These are phyloP conservation scores for Gremmenia infestans DNA, from an alignment of 2,329 filamentous ascomycete genomes.

Conservation along the genomic window DNA sequence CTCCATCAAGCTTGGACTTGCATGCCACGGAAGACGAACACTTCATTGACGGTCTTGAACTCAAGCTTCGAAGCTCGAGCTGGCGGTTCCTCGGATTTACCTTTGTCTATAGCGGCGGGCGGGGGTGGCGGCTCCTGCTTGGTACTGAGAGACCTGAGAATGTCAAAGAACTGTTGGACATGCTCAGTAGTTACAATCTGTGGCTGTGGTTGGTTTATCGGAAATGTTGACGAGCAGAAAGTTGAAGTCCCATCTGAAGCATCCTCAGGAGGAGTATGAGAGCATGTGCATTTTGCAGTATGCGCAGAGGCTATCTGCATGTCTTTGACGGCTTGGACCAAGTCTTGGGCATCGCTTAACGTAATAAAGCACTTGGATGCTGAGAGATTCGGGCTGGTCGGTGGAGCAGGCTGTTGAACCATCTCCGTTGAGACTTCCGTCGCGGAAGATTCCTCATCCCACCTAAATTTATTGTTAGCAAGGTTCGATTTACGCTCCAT, in stretches of 20 bases:
- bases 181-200: conserved; percentile 10
- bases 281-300: conserved; percentile 5
- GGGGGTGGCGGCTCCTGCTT: conserved; percentile 8
- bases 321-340: conserved; percentile 10
- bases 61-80: conserved; percentile 15
- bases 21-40: conserved; percentile 11
- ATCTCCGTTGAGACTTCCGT: conserved; percentile 14
- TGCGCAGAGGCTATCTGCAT: conserved; percentile 12
- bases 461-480: conserved; percentile 13
- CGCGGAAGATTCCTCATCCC: conserved; percentile 11
- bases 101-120: background rate
- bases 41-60: conserved; percentile 20
- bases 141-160: conserved; percentile 10
- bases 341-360: conserved; percentile 11
- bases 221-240: conserved; percentile 2
- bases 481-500: conserved; percentile 7
- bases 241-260: conserved; percentile 3
- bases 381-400: conserved; percentile 11
- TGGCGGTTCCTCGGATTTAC: conserved; percentile 4
- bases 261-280: conserved; percentile 10
- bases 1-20: conserved; percentile 1
- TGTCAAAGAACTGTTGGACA: conserved; percentile 8
- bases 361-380: conserved; percentile 7
- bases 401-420: conserved; percentile 7
- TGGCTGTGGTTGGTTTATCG: conserved; percentile 3